phyloP scores from a whole-genome alignment of 192 early-diverging fungal species.

The Entomortierella lignicola region DNA sequence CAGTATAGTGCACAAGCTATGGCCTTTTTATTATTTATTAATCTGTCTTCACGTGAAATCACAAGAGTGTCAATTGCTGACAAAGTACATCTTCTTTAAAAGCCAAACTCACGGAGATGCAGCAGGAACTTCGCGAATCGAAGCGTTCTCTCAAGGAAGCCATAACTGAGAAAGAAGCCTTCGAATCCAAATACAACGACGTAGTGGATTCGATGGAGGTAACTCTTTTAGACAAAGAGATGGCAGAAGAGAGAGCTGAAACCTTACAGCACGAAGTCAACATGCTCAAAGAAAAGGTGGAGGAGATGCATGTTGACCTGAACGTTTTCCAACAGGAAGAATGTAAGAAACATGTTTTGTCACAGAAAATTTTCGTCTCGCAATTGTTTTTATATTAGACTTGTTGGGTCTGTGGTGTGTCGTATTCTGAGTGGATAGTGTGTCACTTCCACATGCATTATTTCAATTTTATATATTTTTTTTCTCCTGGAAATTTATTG shows the following conservation, averaged over 20 bases:
- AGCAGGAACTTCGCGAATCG: constrained; percentile 76
- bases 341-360: constrained; percentile 40
- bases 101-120: constrained; percentile 76
- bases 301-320: constrained; percentile 78
- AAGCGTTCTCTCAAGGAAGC: constrained; percentile 68
- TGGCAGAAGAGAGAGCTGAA: constrained; percentile 90
- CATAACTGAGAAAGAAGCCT: constrained; percentile 68
- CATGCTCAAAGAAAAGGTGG: constrained; percentile 81
- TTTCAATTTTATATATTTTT: background rate
- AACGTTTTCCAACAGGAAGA: constrained; percentile 75
- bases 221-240: constrained; percentile 89
- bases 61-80: background rate
- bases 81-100: constrained; percentile 4
- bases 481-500: constrained; percentile 16
- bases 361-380: too few species aligned
- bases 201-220: constrained; percentile 85
- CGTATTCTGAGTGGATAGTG: too few species aligned
- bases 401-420: too few species aligned
- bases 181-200: constrained; percentile 79
- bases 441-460: background rate
- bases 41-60: background rate
- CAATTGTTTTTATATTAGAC: too few species aligned
- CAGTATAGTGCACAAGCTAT: too few species aligned
- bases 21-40: background rate
- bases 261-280: constrained; percentile 77